Conservation (phyloP, 2,329 filamentous ascomycete species). For the Diplodia mutila region DNA sequence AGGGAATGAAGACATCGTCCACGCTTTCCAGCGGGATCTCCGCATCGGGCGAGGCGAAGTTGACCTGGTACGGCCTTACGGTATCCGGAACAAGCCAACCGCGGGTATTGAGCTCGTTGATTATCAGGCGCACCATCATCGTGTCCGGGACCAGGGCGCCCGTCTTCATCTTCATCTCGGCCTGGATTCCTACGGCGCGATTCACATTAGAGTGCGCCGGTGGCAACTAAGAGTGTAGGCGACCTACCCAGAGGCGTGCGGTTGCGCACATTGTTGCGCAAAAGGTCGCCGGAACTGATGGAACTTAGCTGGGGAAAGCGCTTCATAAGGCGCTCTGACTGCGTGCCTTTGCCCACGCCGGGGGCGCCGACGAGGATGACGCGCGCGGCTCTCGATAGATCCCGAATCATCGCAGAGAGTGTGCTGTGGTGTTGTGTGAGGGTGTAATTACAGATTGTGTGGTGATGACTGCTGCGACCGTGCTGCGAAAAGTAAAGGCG, state of each 20-base stretch:
- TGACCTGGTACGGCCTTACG: constrained; percentile 52
- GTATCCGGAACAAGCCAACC: constrained; percentile 72
- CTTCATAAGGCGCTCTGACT: constrained; percentile 83
- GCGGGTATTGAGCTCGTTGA: constrained; percentile 80
- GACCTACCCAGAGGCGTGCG: constrained; percentile 79
- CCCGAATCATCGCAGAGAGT: constrained; percentile 33
- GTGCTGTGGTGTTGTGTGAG: background rate
- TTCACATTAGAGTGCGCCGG: background rate
- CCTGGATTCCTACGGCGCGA: constrained; percentile 72
- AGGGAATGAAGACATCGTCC: constrained; percentile 49
- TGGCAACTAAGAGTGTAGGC: background rate
- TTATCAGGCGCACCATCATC: constrained; percentile 89
- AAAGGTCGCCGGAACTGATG: constrained; percentile 90
- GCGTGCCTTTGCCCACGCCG: constrained; percentile 96
- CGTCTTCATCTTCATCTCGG: constrained; percentile 83
- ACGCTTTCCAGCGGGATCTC: constrained; percentile 36
- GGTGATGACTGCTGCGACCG: background rate
- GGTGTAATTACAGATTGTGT: background rate
- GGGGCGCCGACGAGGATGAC: constrained; percentile 94
- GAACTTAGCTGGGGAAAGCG: constrained; percentile 87
- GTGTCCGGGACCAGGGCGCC: constrained; percentile 90
- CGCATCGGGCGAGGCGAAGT: constrained; percentile 40
- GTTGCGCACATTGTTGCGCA: constrained; percentile 89
- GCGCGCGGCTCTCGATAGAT: constrained; percentile 70
- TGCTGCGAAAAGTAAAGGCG: background rate